Evolutionary conservation across 139 green algal genomes (phyloP).

Genomic region (Coccomyxa sp.): DNA sequence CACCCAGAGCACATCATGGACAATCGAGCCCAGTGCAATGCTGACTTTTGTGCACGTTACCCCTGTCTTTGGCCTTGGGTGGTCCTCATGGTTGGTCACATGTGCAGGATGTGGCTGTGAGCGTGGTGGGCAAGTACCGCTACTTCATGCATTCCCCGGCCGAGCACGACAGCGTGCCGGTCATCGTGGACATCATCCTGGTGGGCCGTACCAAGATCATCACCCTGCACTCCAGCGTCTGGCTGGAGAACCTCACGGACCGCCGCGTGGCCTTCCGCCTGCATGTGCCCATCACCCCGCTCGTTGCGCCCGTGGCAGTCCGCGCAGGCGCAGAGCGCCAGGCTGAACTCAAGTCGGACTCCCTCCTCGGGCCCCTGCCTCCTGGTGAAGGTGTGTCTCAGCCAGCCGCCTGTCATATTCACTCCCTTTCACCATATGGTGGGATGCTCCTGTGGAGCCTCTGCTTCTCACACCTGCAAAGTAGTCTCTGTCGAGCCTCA

Average conservation of each 20-base stretch:
- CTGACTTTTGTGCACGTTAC: too few species aligned
- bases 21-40: too few species aligned
- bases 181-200: conserved; percentile 82
- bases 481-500: neutral
- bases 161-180: conserved; percentile 45
- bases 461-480: neutral
- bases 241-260: conserved; percentile 66
- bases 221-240: conserved; percentile 66
- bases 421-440: neutral
- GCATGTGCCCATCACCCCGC: conserved; percentile 54
- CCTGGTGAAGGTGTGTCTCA: conserved; percentile 36
- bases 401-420: neutral
- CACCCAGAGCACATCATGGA: too few species aligned
- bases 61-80: too few species aligned
- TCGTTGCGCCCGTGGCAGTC: conserved; percentile 31
- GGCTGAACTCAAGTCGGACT: conserved; percentile 13
- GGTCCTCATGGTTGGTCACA: too few species aligned
- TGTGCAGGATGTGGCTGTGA: conserved; percentile 59
- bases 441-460: neutral
- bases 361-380: conserved; percentile 37
- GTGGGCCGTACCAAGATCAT: conserved; percentile 51
- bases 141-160: conserved; percentile 65
- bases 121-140: conserved; percentile 85
- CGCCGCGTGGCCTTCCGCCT: conserved; percentile 46
- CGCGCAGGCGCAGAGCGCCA: neutral